phyloP scores from a whole-genome alignment of 2,329 filamentous ascomycete genomes.

The Epichloe uncinata region DNA sequence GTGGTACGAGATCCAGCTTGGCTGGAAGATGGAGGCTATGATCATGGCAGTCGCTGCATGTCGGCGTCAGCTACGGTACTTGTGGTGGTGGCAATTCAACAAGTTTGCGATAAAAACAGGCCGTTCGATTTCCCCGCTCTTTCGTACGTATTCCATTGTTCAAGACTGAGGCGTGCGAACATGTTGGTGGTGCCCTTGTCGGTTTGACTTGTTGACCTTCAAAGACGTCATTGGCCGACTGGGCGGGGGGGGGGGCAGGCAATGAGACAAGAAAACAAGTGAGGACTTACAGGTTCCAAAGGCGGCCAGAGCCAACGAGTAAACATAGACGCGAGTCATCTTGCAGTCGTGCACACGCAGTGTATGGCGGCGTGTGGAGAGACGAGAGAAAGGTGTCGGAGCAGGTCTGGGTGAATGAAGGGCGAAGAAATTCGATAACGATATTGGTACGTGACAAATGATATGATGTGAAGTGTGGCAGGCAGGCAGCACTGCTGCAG shows the following conservation, averaged over 20 bases:
- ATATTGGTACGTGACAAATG: not conserved
- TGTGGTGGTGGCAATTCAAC: not conserved
- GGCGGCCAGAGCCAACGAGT: slow-evolving; percentile 28
- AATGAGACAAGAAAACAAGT: not conserved
- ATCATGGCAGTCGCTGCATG: slow-evolving; percentile 55
- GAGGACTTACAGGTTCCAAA: slow-evolving; percentile 28
- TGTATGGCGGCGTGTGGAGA: not conserved
- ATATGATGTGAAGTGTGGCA: not conserved
- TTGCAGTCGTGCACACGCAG: slow-evolving; percentile 3
- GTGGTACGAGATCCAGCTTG: slow-evolving; percentile 57
- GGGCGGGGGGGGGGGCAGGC: too few species aligned
- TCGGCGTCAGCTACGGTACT: slow-evolving; percentile 16
- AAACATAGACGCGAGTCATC: slow-evolving; percentile 33
- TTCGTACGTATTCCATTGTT: too few species aligned
- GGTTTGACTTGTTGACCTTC: not conserved
- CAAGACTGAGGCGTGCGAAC: not conserved
- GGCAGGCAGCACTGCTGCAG: not conserved
- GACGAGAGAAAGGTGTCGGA: not conserved
- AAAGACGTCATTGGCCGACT: slow-evolving; percentile 13
- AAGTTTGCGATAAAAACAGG: not conserved
- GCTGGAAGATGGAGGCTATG: slow-evolving; percentile 52
- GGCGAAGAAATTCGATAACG: not conserved
- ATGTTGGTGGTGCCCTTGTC: not conserved
- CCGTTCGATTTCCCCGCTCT: too few species aligned
- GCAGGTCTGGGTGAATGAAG: not conserved